These are phyloP conservation scores for Knufia fluminis DNA, from an alignment of 2,329 filamentous ascomycete species.

Conservation along the genomic window DNA sequence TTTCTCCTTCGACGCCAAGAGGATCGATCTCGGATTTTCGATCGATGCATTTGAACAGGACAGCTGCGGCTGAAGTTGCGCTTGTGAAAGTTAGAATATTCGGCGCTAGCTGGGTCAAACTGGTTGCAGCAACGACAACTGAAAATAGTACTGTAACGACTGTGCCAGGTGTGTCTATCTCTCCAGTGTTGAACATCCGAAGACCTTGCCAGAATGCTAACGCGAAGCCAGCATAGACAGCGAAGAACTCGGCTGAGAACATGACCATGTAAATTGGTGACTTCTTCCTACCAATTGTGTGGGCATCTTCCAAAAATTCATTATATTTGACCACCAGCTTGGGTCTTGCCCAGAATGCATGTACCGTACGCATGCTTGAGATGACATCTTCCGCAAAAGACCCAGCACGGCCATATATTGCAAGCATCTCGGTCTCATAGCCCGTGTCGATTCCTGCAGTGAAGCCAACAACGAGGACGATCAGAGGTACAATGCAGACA, in stretches of 20 bases:
- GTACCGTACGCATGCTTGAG: slow-evolving; percentile 17
- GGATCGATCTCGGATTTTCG: slow-evolving; percentile 33
- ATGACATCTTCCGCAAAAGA: slow-evolving; percentile 21
- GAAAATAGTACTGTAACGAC: slow-evolving; percentile 24
- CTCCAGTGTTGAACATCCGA: slow-evolving; percentile 22
- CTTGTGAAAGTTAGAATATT: slow-evolving; percentile 9
- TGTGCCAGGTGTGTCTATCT: slow-evolving; percentile 17
- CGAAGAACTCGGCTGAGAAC: slow-evolving; percentile 21
- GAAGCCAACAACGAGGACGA: slow-evolving; percentile 14
- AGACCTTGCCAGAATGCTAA: slow-evolving; percentile 29
- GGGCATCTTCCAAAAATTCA: slow-evolving; percentile 17
- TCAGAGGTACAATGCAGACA: slow-evolving; percentile 19
- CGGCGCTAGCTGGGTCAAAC: slow-evolving; percentile 32
- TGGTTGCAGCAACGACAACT: slow-evolving; percentile 30
- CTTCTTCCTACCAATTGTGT: slow-evolving; percentile 17
- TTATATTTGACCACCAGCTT: slow-evolving; percentile 19
- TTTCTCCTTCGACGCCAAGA: slow-evolving; percentile 22
- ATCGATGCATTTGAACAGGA: slow-evolving; percentile 34
- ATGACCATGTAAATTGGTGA: slow-evolving; percentile 17
- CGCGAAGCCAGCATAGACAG: slow-evolving; percentile 27
- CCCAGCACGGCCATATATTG: slow-evolving; percentile 18
- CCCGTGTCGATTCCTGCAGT: slow-evolving; percentile 14
- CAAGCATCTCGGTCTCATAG: slow-evolving; percentile 21
- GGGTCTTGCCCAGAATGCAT: slow-evolving; percentile 22
- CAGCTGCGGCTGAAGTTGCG: slow-evolving; percentile 7